phyloP scores from a whole-genome alignment of 257 asterid species.

The Plantago elongata region DNA sequence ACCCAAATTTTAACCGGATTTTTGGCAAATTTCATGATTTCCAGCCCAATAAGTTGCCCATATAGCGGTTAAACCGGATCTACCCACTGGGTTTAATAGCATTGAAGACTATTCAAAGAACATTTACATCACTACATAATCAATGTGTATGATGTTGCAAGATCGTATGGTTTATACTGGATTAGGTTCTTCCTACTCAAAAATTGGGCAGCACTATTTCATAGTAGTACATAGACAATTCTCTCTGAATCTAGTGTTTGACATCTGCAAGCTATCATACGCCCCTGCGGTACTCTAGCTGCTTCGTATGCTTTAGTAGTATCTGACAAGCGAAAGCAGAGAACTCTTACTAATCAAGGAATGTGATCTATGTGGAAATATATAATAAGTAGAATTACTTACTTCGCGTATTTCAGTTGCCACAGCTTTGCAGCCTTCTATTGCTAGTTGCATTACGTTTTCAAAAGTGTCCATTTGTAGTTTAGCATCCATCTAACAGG shows the following conservation, averaged over 20 bases:
- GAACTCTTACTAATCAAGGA: neutral
- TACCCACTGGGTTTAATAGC: no score
- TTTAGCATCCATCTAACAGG: constrained; percentile 80
- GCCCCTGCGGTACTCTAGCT: constrained; percentile 65
- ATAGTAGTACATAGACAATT: no score
- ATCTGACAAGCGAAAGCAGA: constrained; percentile 36
- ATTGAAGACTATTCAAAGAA: no score
- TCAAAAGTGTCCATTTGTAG: constrained; percentile 77
- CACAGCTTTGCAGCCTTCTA: constrained; percentile 92
- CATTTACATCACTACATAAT: no score
- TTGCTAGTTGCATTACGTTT: constrained; percentile 84
- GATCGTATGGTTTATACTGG: no score
- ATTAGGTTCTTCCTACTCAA: no score
- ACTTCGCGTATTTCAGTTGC: constrained; percentile 77
- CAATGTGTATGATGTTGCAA: no score
- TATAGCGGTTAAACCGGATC: no score
- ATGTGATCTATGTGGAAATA: neutral
- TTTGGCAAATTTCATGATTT: no score
- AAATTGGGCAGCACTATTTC: no score
- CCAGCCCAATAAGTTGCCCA: no score
- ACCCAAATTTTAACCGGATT: no score
- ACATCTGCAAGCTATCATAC: constrained; percentile 23
- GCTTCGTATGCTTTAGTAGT: constrained; percentile 66
- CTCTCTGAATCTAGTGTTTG: neutral
- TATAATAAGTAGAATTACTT: constrained; percentile 12